Percentiles rank a stretch among this genome's conserved stretches.
Evolutionary conservation across 1,284 basidiomycete species (phyloP).

Genomic region (Microbotryomycetes sp.): DNA sequence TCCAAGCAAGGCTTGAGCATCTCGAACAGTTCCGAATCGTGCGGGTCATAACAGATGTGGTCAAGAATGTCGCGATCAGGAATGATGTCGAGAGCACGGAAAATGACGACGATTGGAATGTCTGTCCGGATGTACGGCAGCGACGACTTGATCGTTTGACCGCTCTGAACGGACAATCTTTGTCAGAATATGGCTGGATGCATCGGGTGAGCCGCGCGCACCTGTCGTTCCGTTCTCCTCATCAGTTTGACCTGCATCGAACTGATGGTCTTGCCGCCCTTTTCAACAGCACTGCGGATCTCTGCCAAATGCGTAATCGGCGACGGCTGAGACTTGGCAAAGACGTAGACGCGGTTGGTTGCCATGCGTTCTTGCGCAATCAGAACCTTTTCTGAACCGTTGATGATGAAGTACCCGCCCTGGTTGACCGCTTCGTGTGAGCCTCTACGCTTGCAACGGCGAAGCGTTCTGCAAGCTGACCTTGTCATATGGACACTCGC

Average conservation of each 20-base stretch:
- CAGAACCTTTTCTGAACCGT: slow-evolving; percentile 97
- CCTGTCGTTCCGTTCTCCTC: slow-evolving; percentile 31
- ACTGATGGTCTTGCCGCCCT: slow-evolving; percentile 96
- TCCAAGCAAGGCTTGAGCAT: slow-evolving; percentile 99
- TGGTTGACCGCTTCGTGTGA: slow-evolving; percentile 38
- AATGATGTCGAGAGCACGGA: slow-evolving; percentile 94
- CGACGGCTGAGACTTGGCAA: slow-evolving; percentile 94
- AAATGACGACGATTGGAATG: slow-evolving; percentile 98
- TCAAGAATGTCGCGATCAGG: slow-evolving; percentile 96
- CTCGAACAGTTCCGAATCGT: slow-evolving; percentile 92
- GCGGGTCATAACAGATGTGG: slow-evolving; percentile 97
- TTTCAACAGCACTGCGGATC: slow-evolving; percentile 95
- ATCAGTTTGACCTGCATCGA: slow-evolving; percentile 95
- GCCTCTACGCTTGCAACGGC: too few species aligned
- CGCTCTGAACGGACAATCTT: slow-evolving; percentile 39
- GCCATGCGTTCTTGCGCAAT: slow-evolving; percentile 99
- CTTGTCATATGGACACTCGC: slow-evolving; percentile 95
- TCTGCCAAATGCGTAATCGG: slow-evolving; percentile 94
- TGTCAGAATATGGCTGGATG: not conserved
- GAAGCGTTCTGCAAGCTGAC: slow-evolving; percentile 25
- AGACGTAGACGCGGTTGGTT: slow-evolving; percentile 98
- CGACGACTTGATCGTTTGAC: slow-evolving; percentile 93
- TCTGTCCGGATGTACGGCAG: slow-evolving; percentile 98
- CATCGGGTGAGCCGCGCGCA: slow-evolving; percentile 36
- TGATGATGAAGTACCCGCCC: slow-evolving; percentile 99